Conservation (phyloP, 2,329 filamentous ascomycete species). For the Fusarium sp. region DNA sequence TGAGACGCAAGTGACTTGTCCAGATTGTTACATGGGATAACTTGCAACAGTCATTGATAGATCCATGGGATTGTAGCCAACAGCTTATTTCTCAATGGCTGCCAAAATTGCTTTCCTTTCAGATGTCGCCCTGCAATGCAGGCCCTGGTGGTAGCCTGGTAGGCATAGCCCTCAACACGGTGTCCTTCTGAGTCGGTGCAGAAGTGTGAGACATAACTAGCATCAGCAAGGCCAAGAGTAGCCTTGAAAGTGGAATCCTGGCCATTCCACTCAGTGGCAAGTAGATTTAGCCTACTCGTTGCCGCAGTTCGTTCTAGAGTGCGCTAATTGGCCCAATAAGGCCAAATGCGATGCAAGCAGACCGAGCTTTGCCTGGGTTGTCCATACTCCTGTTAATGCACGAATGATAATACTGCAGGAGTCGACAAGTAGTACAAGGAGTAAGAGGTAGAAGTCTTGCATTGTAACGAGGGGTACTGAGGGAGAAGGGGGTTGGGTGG, state of each 20-base stretch:
- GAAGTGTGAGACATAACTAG: neutral
- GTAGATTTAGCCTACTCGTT: neutral
- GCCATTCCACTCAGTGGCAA: neutral
- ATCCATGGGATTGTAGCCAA: too few relatives aligned
- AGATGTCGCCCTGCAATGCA: conserved; percentile 3
- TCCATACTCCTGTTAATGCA: neutral
- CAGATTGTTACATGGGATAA: too few relatives aligned
- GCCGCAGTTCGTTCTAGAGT: neutral
- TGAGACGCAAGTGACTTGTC: too few relatives aligned
- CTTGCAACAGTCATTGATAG: too few relatives aligned
- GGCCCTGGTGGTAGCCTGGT: neutral
- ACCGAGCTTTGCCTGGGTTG: neutral
- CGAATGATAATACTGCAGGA: neutral
- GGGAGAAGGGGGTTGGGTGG: too few relatives aligned
- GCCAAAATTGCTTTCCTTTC: neutral
- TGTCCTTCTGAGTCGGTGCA: neutral
- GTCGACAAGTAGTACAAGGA: neutral
- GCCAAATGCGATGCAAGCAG: conserved; percentile 1
- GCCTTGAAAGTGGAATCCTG: neutral
- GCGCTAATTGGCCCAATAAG: neutral
- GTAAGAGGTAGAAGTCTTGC: neutral
- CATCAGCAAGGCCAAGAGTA: neutral
- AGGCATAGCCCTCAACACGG: neutral
- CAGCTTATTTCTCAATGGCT: neutral
- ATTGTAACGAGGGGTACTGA: neutral